Evolutionary conservation across 495 filamentous ascomycete genomes (phyloP).

Genomic region (Hypoxylon crocopeplum): DNA sequence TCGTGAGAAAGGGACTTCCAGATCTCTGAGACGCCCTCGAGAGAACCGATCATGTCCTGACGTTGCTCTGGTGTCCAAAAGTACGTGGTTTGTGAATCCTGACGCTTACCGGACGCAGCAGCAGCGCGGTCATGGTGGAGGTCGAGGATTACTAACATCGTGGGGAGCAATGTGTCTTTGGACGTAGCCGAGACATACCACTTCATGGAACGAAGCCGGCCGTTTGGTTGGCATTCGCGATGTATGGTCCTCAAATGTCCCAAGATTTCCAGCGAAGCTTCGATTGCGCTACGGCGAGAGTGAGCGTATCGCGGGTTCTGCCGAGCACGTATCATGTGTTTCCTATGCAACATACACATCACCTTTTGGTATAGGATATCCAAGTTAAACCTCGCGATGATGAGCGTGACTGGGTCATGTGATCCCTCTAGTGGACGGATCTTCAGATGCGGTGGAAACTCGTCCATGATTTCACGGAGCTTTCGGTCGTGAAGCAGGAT

Average conservation of each 20-base stretch:
- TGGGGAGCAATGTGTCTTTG: conserved; percentile 84
- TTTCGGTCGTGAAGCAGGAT: conserved; percentile 76
- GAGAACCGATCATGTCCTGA: conserved; percentile 73
- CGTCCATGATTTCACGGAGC: conserved; percentile 70
- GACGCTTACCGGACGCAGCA: conserved; percentile 39
- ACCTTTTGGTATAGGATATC: conserved; percentile 85
- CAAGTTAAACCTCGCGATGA: conserved; percentile 82
- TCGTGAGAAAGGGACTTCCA: conserved; percentile 78
- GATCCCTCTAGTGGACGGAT: conserved; percentile 74
- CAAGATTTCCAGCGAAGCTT: conserved; percentile 78
- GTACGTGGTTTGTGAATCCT: conserved; percentile 58
- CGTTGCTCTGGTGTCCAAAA: conserved; percentile 76
- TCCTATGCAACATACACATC: conserved; percentile 82
- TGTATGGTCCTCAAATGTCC: conserved; percentile 78
- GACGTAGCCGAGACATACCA: conserved; percentile 79
- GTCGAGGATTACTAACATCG: conserved; percentile 87
- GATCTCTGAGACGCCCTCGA: conserved; percentile 75
- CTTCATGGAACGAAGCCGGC: conserved; percentile 72
- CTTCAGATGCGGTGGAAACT: conserved; percentile 72
- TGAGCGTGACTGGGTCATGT: conserved; percentile 74
- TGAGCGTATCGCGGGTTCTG: conserved; percentile 78
- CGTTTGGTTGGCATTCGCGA: conserved; percentile 74
- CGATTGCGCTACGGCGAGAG: conserved; percentile 81
- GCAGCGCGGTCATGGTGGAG: conserved; percentile 62
- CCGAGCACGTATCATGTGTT: conserved; percentile 74